Conservation (phyloP, 108 stramenopile species). For the Skeletonema potamos region DNA sequence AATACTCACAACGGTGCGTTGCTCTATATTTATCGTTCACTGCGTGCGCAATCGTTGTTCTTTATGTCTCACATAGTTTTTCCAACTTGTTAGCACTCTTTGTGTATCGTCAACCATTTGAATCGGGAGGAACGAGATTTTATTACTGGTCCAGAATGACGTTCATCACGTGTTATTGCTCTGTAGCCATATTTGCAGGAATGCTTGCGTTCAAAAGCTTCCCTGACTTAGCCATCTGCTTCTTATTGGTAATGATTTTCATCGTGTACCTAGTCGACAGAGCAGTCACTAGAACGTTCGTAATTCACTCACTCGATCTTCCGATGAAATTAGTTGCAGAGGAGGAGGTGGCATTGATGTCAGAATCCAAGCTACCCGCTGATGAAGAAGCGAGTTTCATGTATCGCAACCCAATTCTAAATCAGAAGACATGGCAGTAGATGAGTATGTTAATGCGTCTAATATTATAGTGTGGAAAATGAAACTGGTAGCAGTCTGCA, state of each 20-base stretch:
- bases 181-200: conserved; percentile 40
- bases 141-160: conserved; percentile 52
- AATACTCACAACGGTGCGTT: conserved; percentile 51
- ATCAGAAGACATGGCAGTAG: conserved; percentile 29
- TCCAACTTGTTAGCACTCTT: conserved; percentile 19
- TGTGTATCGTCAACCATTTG: conserved; percentile 52
- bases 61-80: not conserved
- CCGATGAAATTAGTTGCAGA: conserved; percentile 25
- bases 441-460: not conserved
- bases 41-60: not conserved
- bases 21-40: not conserved
- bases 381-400: conserved; percentile 42
- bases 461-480: not conserved
- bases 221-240: conserved; percentile 9
- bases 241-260: conserved; percentile 29
- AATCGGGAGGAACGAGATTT: conserved; percentile 59
- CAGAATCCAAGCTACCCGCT: conserved; percentile 6
- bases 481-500: not conserved
- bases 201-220: conserved; percentile 27
- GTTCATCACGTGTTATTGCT: conserved; percentile 43
- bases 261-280: conserved; percentile 24
- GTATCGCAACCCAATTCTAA: conserved; percentile 40
- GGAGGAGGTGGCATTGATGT: conserved; percentile 34
- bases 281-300: conserved; percentile 28
- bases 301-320: conserved; percentile 28